Conservation (phyloP, 2,329 filamentous ascomycete species). For the Cladosporium phlei region DNA sequence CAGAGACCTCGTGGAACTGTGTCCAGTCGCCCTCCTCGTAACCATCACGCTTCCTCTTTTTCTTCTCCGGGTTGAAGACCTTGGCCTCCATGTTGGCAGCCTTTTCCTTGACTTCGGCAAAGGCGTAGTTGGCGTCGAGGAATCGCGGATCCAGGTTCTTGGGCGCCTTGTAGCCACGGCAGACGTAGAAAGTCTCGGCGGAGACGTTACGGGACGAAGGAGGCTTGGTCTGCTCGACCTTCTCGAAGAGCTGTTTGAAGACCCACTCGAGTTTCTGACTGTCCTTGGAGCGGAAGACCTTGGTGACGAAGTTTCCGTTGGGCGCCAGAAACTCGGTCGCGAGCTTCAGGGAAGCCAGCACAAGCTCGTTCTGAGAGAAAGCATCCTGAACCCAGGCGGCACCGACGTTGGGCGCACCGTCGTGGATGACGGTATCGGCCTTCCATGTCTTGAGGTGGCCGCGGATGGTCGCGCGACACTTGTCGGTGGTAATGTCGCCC, state of each 20-base stretch:
- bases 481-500: conserved; percentile 95
- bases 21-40: conserved; percentile 95
- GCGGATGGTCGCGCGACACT: conserved; percentile 84
- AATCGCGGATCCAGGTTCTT: conserved; percentile 91
- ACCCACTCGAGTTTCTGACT: conserved; percentile 96
- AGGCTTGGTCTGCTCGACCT: conserved; percentile 95
- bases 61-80: conserved; percentile 94
- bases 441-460: conserved; percentile 94
- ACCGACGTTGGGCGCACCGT: conserved; percentile 96
- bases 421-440: conserved; percentile 89
- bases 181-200: conserved; percentile 97
- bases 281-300: conserved; percentile 95
- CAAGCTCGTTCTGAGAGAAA: conserved; percentile 93
- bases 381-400: conserved; percentile 97
- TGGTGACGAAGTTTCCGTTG: conserved; percentile 91
- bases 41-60: conserved; percentile 95
- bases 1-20: conserved; percentile 82
- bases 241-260: conserved; percentile 91
- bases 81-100: conserved; percentile 95
- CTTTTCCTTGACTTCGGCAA: conserved; percentile 81
- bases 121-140: conserved; percentile 81
- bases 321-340: conserved; percentile 88
- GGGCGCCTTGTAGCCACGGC: conserved; percentile 88
- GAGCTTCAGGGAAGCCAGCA: conserved; percentile 83
- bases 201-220: conserved; percentile 94